Base-by-base conservation (phyloP, 805 yeast species). In the Danielia reshetovae region DNA sequence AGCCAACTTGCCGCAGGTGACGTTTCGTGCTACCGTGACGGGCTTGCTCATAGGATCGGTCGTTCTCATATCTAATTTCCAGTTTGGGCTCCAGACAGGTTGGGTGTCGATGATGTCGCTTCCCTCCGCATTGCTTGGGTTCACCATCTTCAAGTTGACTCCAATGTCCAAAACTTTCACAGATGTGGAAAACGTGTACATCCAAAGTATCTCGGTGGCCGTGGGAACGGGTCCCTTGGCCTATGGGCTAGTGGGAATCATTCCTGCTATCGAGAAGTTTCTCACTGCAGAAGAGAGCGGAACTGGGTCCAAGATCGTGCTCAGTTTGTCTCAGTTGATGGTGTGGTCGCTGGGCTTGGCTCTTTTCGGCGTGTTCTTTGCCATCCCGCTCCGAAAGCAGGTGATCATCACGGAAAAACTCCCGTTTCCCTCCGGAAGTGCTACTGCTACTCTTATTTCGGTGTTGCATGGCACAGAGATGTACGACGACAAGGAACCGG, bases 101-200 rank as follows among this genome's bases (percentile, higher is more conserved):
- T 90, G 98, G 98, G 96, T 93, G 5, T 87, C 96, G 8, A 90
- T 90, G 98, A 93, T 90, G 98, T 85, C 96, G 15, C 66, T 90
- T 35, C 97, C 98, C 0, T 82, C 96, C 4, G 96, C 97, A 0
- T 60, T 90, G 34, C 60, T 90, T 17, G 96, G 95, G 0, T 89
- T 79, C 56, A 83, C 96, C 0, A 65, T 84, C 13, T 90, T 89
- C 66, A 85, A 80, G 48, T 48, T 81, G 2, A 59, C 58, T 24
- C 79, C 79, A 1, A 77, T 78, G 50, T 42, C 60, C 2, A 27
- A 34, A 5, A 38, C 47, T 13, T 67, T 67, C 39, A 76, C 93
- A 0, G 96, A 87, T 44, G 96, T 86, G n/a, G 97, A 93, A 54
- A 90, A 88, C 51, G 97, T 90, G 4, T 86, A 77, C 53, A 81